These are phyloP conservation scores for Pseudogymnoascus sp. DNA, from an alignment of 2,329 filamentous ascomycete species.

Conservation along the genomic window DNA sequence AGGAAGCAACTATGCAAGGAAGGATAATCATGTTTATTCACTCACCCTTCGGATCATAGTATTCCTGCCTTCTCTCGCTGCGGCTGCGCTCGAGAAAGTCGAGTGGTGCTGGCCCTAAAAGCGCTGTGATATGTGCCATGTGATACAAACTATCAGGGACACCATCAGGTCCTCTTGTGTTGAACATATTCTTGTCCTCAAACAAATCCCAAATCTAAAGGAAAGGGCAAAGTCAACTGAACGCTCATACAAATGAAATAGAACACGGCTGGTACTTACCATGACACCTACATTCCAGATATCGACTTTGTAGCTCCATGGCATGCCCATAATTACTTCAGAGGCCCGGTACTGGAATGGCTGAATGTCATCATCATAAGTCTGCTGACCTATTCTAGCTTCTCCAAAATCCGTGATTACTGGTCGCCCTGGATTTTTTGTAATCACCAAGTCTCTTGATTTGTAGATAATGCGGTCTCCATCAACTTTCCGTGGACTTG, in stretches of 20 bases:
- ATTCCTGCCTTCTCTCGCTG: background rate
- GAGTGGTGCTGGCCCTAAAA: background rate
- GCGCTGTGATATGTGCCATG: background rate
- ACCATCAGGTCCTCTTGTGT: background rate
- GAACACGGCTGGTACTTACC: constrained; percentile 30
- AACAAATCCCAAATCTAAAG: constrained; percentile 11
- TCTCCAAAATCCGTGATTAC: constrained; percentile 28
- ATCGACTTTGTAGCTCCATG: constrained; percentile 40
- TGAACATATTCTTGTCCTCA: background rate
- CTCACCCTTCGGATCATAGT: background rate
- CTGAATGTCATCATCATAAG: constrained; percentile 18
- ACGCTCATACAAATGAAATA: background rate
- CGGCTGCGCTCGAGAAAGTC: constrained; percentile 6
- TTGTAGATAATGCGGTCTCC: constrained; percentile 26
- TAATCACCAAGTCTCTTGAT: constrained; percentile 21
- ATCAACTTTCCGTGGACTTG: constrained; percentile 27
- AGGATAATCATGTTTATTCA: background rate
- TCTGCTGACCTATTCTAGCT: constrained; percentile 16
- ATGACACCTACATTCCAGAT: constrained; percentile 46
- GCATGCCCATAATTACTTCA: constrained; percentile 19
- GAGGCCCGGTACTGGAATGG: constrained; percentile 23
- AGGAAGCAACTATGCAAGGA: background rate
- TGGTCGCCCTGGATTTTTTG: constrained; percentile 22
- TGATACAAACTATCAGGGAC: background rate
- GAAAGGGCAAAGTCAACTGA: background rate